phyloP scores from a whole-genome alignment of 176 grass and related monocot genomes.

The Thinopyrum elongatum region DNA sequence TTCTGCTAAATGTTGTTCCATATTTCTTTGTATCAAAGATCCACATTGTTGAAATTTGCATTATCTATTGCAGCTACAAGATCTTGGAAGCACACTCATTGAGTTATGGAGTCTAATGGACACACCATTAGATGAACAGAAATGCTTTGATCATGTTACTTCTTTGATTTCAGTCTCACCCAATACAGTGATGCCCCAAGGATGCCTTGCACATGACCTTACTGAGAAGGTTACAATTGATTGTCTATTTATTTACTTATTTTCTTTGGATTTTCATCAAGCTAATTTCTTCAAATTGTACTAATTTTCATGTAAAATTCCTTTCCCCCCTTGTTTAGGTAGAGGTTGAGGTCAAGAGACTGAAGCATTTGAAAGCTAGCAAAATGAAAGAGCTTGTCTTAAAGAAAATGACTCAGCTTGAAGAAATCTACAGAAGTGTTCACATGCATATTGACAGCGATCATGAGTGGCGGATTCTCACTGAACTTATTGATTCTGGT shows the following conservation, averaged over 20 bases:
- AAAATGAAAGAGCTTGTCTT: constrained; percentile 95
- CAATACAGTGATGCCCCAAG: constrained; percentile 44
- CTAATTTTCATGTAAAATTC: neutral
- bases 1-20: neutral
- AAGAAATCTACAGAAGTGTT: constrained; percentile 68
- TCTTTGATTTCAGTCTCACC: constrained; percentile 66
- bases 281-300: constrained; percentile 13
- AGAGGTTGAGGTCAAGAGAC: constrained; percentile 61
- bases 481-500: constrained; percentile 78
- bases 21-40: neutral
- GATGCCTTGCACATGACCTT: constrained; percentile 61
- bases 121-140: constrained; percentile 57
- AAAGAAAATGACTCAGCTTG: constrained; percentile 83
- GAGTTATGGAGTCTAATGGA: constrained; percentile 94
- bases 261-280: neutral
- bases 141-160: constrained; percentile 68
- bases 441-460: constrained; percentile 71
- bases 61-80: constrained; percentile 67
- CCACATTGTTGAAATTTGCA: neutral
- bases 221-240: constrained; percentile 64
- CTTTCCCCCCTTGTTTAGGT: constrained; percentile 48
- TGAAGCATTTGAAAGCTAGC: constrained; percentile 71
- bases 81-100: constrained; percentile 69
- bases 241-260: constrained; percentile 9
- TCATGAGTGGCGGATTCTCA: constrained; percentile 42